phyloP scores from a whole-genome alignment of 2,329 filamentous ascomycete species.

The Aspergillus flavus region DNA sequence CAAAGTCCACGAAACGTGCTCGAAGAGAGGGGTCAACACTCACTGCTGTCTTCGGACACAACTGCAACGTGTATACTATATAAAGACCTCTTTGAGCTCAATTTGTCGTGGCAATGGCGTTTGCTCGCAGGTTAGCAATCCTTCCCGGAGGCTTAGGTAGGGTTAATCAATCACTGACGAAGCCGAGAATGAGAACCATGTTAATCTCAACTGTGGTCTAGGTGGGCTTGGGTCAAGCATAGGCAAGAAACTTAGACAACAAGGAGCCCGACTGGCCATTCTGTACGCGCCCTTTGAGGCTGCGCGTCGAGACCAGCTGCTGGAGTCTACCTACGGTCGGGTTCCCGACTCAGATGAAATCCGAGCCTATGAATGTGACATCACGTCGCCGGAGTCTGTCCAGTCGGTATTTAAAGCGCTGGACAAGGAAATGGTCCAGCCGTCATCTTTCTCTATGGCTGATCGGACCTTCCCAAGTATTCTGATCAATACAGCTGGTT shows the following conservation, averaged over 20 bases:
- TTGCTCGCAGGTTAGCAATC: conserved; percentile 44
- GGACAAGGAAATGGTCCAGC: conserved; percentile 26
- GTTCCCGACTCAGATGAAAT: conserved; percentile 25
- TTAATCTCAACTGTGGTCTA: conserved; percentile 5
- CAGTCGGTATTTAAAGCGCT: conserved; percentile 45
- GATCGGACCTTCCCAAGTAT: conserved; percentile 41
- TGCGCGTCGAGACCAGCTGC: conserved; percentile 36
- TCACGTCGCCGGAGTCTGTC: conserved; percentile 52
- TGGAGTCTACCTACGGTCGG: conserved; percentile 40
- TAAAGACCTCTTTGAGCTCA: no score
- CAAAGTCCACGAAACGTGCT: background rate
- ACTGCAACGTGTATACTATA: background rate
- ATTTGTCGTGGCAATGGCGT: conserved; percentile 32
- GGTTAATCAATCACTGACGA: conserved; percentile 6
- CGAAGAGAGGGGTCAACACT: background rate
- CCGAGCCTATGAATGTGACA: conserved; percentile 48
- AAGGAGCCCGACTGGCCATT: conserved; percentile 48
- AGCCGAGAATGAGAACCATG: background rate
- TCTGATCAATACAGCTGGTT: conserved; percentile 48
- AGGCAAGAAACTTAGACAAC: conserved; percentile 43
- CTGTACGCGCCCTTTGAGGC: conserved; percentile 53
- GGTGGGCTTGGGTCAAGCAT: conserved; percentile 49
- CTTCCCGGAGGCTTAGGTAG: conserved; percentile 48
- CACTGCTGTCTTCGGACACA: background rate
- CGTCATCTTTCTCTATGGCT: conserved; percentile 5